Evolutionary conservation across 1,139 yeast species (phyloP).

Genomic region (Candida pseudoviswanathii): DNA sequence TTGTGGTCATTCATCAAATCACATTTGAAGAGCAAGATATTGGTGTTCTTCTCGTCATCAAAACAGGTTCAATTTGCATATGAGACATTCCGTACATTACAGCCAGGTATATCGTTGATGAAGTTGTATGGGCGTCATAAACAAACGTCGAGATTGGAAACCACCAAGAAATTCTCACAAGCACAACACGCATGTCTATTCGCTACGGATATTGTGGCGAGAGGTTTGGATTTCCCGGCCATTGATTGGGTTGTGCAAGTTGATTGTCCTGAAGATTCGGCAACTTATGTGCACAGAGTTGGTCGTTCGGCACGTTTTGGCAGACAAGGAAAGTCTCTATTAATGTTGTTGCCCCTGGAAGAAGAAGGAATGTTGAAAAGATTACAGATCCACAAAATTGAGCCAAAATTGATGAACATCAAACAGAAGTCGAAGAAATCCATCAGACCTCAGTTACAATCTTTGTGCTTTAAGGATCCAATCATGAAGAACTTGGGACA

Average conservation of each 20-base stretch:
- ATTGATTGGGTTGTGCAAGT: constrained; percentile 97
- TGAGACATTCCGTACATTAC: constrained; percentile 87
- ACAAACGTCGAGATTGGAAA: constrained; percentile 89
- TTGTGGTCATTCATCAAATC: constrained; percentile 89
- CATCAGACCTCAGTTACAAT: constrained; percentile 82
- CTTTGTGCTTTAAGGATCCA: constrained; percentile 88
- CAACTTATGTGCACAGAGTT: constrained; percentile 94
- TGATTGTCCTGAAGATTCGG: constrained; percentile 95
- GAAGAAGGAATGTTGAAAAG: constrained; percentile 75
- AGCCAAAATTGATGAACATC: constrained; percentile 71
- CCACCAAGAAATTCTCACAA: constrained; percentile 80
- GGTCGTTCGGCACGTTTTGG: constrained; percentile 97
- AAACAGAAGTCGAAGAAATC: constrained; percentile 77
- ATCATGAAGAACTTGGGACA: constrained; percentile 91
- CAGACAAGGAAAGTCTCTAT: constrained; percentile 79
- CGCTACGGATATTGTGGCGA: constrained; percentile 96
- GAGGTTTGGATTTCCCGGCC: constrained; percentile 97
- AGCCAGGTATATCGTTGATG: constrained; percentile 93
- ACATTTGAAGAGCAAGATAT: constrained; percentile 80
- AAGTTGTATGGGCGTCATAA: constrained; percentile 95
- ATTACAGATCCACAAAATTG: constrained; percentile 63
- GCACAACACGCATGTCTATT: constrained; percentile 88
- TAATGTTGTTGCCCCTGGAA: constrained; percentile 84
- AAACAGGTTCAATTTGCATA: constrained; percentile 94
- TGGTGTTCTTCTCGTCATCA: constrained; percentile 89